Base-by-base conservation (phyloP, 2,329 filamentous ascomycete genomes). In the Thelonectria olida region DNA sequence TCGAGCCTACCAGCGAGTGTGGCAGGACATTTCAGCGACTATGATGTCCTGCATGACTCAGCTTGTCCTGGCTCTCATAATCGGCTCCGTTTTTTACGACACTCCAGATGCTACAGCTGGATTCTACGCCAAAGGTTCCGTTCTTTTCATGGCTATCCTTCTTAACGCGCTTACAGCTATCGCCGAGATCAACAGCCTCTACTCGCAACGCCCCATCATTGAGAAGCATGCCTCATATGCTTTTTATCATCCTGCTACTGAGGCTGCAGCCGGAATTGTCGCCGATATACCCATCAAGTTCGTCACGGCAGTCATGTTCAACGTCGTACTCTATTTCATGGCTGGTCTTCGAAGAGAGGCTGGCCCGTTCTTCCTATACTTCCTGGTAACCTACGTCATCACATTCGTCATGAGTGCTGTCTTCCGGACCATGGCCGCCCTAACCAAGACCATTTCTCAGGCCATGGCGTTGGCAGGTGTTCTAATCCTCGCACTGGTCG, bases 361-460 rank as follows among this genome's bases (percentile, higher is more conserved):
- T 0, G 86, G 84, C 1, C 79, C 86, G 1, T 96, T 94, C 80
- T 96, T 96, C 78, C 82, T 92, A 64, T 96, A 90, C 79, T 84
- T 91, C 63, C 78, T 96, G n/a, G 83, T 93, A 66, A 88, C 86
- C 0, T 92, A 91, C 73, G 76, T 88, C 15, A 82, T 85, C 1
- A 92, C 88, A 0, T 82, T 95, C 66, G 84, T 88, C 65, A 93
- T 94, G 89, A 90, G 85, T 36, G 91, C 90, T 76, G 81, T 93
- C 39, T 95, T 95, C 80, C 83, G 91, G 23, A 91, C 88, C 0
- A 87, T 95, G 69, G 91, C 88, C 0, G 87, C 90, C 0, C 75
- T 90, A 2, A 93, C 92, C 1, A 84, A 87, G 53, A 92, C 90
- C 0, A 79, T 88, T 0, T 84, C 85, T 0, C 84, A 88, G 63